Base-by-base conservation (phyloP, 495 filamentous ascomycete species). In the Pyrenula aspistea region DNA sequence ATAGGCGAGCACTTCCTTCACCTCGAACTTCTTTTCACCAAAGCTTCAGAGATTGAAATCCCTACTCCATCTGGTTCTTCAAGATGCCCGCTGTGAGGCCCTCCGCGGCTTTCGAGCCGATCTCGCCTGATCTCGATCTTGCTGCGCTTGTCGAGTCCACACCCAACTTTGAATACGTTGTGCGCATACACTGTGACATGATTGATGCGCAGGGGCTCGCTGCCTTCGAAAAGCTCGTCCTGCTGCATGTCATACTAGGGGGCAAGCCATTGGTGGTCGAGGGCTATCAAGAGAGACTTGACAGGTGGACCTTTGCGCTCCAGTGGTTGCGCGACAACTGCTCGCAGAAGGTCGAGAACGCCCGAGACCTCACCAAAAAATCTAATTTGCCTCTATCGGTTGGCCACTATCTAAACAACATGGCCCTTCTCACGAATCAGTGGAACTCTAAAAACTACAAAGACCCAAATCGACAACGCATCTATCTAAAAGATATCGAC, bases 401-500 rank as follows among this genome's bases (percentile, higher is more conserved):
- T 49, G 83, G 81, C 10, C 92, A 96, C 65, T 98, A 98, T 69
- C 73, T 98, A 12, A 83, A 84, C 54, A 91, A 86, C 53, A 82
- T 96, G 82, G 75, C 80, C 21, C 80, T 80, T 57, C 77, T 97
- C 48, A 79, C 90, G 1, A 82, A 88, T 36, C 86, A 88, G 61
- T 91, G 84, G 68, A 87, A 73, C 3, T 63, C 75, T 0, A 69
- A 73, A 12, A 89, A 83, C 60, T 93, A 83, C 63, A 77, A 77
- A 55, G 83, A 91, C 21, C 76, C 83, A 49, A 74, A 78, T 48
- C 78, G 84, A 12, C 93, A 98, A 63, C 83, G 93, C 12, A 79
- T 96, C 2, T 97, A 97, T 67, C 69, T 95, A 56, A 97, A 97
- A 62, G 92, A 97, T 65, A 94, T 97, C 59, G 92, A 97, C 63